phyloP scores from a whole-genome alignment of 345 rosid genomes.

The Pugionium dolabratum region DNA sequence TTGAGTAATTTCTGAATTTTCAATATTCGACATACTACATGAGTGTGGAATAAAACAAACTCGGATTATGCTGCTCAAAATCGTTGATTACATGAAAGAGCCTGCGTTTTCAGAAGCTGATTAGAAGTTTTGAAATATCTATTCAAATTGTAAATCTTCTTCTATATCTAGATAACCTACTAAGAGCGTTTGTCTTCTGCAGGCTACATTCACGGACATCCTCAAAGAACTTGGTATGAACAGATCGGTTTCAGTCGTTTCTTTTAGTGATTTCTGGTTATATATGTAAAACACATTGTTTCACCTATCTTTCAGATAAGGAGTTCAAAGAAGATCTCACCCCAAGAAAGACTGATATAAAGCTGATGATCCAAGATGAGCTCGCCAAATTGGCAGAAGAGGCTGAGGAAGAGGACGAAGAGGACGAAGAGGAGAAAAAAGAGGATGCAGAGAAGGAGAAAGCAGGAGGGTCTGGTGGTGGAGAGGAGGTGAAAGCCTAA shows the following conservation, averaged over 20 bases:
- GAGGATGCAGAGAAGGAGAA: conserved; percentile 41
- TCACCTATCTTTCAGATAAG: conserved; percentile 48
- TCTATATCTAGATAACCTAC: neutral
- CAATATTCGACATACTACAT: no score
- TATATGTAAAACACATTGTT: conserved; percentile 18
- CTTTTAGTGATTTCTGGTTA: conserved; percentile 10
- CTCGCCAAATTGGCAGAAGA: conserved; percentile 86
- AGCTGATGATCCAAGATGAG: conserved; percentile 84
- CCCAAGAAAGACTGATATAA: conserved; percentile 65
- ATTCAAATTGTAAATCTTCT: neutral
- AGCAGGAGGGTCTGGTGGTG: conserved; percentile 37
- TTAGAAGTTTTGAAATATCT: neutral
- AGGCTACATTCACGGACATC: conserved; percentile 98
- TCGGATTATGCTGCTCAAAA: neutral
- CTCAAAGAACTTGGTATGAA: conserved; percentile 77
- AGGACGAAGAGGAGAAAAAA: conserved; percentile 50
- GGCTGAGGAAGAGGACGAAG: conserved; percentile 50
- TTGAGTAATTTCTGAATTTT: conserved; percentile 23
- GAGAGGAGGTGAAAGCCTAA: conserved; percentile 50
- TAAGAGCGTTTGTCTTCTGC: conserved; percentile 43
- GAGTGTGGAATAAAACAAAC: no score
- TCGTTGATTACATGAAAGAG: neutral
- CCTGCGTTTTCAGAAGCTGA: no score
- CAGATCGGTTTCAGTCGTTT: conserved; percentile 8
- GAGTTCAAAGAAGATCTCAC: conserved; percentile 62